Base-by-base conservation (phyloP, 2,329 filamentous ascomycete species). In the Alternaria panax region DNA sequence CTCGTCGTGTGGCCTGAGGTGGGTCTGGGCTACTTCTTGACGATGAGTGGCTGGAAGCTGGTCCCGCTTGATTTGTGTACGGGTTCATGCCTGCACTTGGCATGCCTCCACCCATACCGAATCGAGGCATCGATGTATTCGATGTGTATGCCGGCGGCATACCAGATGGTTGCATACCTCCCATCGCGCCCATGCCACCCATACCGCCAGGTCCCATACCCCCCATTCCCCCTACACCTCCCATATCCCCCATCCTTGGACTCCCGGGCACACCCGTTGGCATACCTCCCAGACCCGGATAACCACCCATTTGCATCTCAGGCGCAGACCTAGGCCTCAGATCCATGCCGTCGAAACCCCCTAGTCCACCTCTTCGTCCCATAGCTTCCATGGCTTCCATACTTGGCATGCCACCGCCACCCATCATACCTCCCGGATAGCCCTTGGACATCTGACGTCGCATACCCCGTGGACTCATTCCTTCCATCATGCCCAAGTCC, bases 131-230 rank as follows among this genome's bases (percentile, higher is more conserved):
- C 25, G 55, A 43, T 36, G 60, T 46, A 22, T 60, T 51, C 12
- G 60, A 42, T 16, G 57, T 54, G 30, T 63, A 65, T 27, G 57
- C 59, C 24, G 60, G 59, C 12, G 58, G 59, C 47, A 58, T 52
- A 20, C 58, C 53, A 12, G 34, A 30, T 4, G 54, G 47, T 25
- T 42, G 52, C 46, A 60, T 54, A 32, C 25, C 46, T 41, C 53
- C 43, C 43, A 54, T 34, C 32, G 25, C 46, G 20, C 55, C 51
- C 46, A 54, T 34, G 28, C 36, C 51, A n/a, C 46, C 50, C 45
- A 46, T 36, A 8, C 40, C 57, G n/a, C 5, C 5, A 27, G 25
- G 25, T 16, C 16, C 34, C 43, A 55, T 30, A 4, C 27, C 36
- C 4, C 41, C 46, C 28, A 54, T 28, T 30, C 32, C 52, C 12